Evolutionary conservation across 2,329 filamentous ascomycete genomes (phyloP), one percentile per base, ranked within the genome.

Genomic region (Talaromyces sp.): DNA sequence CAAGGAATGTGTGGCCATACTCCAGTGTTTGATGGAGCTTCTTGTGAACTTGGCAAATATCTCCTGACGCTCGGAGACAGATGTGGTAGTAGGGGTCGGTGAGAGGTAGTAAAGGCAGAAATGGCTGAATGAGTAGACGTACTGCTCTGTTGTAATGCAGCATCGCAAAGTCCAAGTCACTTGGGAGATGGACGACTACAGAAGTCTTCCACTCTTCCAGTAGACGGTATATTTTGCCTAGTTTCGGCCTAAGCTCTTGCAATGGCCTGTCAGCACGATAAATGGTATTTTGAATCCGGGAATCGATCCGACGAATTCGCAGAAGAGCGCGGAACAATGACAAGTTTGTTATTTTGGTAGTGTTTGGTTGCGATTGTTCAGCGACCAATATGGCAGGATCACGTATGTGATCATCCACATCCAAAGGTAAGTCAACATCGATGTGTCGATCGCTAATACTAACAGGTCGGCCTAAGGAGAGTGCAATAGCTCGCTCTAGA

Each of bases 391-490:
- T 64, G 9, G 73, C 72, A 3, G 79, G 70, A 66, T 80, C 78
- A 65, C 74, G 71, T 10, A 81, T 72, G 52, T 76, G 74, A 57
- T 82, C 79, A 41, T 80, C 74, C 27, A 81, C 74, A 62, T 81
- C 78, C n/a, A 79, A 63, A 5, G 82, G 82, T 11, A 84, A 70
- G 1, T 79, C 76, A 14, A 83, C 79, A 65, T 84, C 82, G 50
- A 84, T 84, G 67, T 84, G 79, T 50, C 81, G 76, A 67, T 84
- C 82, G 1, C 82, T 75, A 22, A 84, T 81, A 65, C 82, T 84
- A 60, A 83, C 78, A 0, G 82, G 82, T 7, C 83, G 76, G 4
- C 82, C 82, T 8, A 84, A 76, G 2, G 82, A 84, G 63, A 83
- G 79, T 3, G 82, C 82, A 56, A 84, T 81, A 0, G 80, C 81